Conservation (phyloP, 352 stramenopile species). For the Globisporangium orthogonon region DNA sequence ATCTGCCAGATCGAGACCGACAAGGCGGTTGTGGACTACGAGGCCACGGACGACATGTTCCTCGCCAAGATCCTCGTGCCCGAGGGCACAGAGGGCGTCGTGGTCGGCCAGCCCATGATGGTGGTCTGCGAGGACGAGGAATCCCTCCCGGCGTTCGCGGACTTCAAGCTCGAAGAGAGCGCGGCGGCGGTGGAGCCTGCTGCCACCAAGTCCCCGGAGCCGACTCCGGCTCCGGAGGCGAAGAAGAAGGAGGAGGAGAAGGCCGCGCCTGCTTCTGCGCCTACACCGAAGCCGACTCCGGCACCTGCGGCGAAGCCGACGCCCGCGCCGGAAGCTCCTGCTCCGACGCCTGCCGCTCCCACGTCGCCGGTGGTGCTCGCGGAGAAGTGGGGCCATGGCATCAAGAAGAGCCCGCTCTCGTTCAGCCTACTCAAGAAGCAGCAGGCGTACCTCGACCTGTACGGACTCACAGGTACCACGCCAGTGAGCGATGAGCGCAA, state of each 20-base stretch:
- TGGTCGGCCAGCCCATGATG: slow-evolving; percentile 93
- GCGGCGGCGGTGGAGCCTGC: slow-evolving; percentile 16
- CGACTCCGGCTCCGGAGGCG: slow-evolving; percentile 47
- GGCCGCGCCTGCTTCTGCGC: slow-evolving; percentile 27
- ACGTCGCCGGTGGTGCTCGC: slow-evolving; percentile 28
- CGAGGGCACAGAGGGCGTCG: slow-evolving; percentile 87
- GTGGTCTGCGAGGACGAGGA: slow-evolving; percentile 91
- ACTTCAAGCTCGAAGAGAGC: slow-evolving; percentile 70
- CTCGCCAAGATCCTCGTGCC: slow-evolving; percentile 95
- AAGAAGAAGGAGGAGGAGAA: slow-evolving; percentile 75
- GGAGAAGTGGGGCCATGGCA: slow-evolving; percentile 74
- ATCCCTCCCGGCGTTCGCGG: slow-evolving; percentile 53
- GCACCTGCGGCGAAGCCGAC: slow-evolving; percentile 19
- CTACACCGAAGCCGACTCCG: slow-evolving; percentile 10
- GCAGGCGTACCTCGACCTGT: slow-evolving; percentile 78
- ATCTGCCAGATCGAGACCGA: slow-evolving; percentile 98
- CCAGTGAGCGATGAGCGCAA: slow-evolving; percentile 43
- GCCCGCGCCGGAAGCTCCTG: slow-evolving; percentile 2
- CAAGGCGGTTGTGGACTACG: slow-evolving; percentile 99
- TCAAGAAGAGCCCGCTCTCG: slow-evolving; percentile 78
- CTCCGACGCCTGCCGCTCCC: slow-evolving; percentile 13
- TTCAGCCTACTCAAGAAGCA: slow-evolving; percentile 81
- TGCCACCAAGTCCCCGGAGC: slow-evolving; percentile 38
- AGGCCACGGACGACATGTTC: slow-evolving; percentile 96
- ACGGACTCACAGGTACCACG: slow-evolving; percentile 78